Conservation (phyloP, 768 basidiomycete species). For the Lactarius vividus region DNA sequence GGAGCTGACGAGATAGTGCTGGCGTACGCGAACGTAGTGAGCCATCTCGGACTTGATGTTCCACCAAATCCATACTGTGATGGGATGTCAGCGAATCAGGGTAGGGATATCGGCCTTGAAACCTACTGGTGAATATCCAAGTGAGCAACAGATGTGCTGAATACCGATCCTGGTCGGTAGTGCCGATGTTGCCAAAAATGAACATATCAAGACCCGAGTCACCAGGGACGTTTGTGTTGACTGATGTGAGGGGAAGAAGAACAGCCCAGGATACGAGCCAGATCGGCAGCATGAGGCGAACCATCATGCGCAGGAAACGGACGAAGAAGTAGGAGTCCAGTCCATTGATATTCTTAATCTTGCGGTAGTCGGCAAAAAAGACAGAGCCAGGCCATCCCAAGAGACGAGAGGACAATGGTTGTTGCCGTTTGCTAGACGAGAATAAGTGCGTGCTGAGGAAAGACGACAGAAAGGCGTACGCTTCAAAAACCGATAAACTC, state of each 20-base stretch:
- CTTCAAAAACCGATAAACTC: conserved; percentile 55
- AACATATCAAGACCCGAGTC: conserved; percentile 64
- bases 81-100: background rate
- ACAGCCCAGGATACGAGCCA: conserved; percentile 89
- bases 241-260: conserved; percentile 71
- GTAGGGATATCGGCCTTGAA: background rate
- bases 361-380: conserved; percentile 57
- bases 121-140: conserved; percentile 75
- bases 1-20: conserved; percentile 74
- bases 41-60: conserved; percentile 78
- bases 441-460: background rate
- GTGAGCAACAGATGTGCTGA: conserved; percentile 76
- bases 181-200: conserved; percentile 75
- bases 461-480: conserved; percentile 35
- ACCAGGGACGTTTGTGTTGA: conserved; percentile 45
- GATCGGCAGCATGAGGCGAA: conserved; percentile 79
- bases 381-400: conserved; percentile 69
- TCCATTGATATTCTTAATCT: conserved; percentile 68
- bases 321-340: conserved; percentile 94
- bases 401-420: conserved; percentile 47
- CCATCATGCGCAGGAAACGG: conserved; percentile 83
- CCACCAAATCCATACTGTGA: conserved; percentile 78
- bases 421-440: conserved; percentile 52
- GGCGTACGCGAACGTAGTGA: conserved; percentile 76
- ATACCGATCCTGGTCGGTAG: conserved; percentile 53